These are phyloP conservation scores for Blastosporella zonata DNA, from an alignment of 1,284 basidiomycete genomes.

Conservation along the genomic window DNA sequence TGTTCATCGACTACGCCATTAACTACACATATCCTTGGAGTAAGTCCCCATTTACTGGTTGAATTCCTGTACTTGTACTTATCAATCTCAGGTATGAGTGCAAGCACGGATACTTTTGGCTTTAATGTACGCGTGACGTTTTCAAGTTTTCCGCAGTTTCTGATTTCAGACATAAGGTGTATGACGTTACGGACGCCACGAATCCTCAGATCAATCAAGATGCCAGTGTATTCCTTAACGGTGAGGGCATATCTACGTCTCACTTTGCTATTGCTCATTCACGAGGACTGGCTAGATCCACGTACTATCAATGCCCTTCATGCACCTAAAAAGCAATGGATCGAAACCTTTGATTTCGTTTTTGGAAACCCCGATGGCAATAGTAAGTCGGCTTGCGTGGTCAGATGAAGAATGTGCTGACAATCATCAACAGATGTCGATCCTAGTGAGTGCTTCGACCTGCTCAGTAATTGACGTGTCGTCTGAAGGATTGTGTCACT, in stretches of 20 bases:
- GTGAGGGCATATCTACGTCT: conserved; percentile 31
- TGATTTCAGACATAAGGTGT: conserved; percentile 32
- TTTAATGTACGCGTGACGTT: conserved; percentile 35
- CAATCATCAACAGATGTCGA: conserved; percentile 30
- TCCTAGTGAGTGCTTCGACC: conserved; percentile 28
- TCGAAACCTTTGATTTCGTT: conserved; percentile 40
- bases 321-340: conserved; percentile 65
- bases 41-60: conserved; percentile 32
- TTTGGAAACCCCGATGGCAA: conserved; percentile 39
- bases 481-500: neutral
- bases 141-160: neutral
- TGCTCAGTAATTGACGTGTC: conserved; percentile 16
- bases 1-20: conserved; percentile 56
- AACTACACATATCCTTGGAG: conserved; percentile 69
- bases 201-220: conserved; percentile 45
- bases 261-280: neutral
- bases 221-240: conserved; percentile 57
- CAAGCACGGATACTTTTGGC: conserved; percentile 29
- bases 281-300: conserved; percentile 41
- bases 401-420: conserved; percentile 14
- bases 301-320: conserved; percentile 58
- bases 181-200: conserved; percentile 54
- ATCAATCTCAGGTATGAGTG: conserved; percentile 30
- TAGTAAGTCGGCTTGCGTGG: conserved; percentile 1
- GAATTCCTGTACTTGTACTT: neutral